A percentile compares a stretch with the other conserved stretches of the same genome.
These are phyloP conservation scores for Crotalaria pallida DNA, from an alignment of 306 rosid genomes.

Conservation along the genomic window DNA sequence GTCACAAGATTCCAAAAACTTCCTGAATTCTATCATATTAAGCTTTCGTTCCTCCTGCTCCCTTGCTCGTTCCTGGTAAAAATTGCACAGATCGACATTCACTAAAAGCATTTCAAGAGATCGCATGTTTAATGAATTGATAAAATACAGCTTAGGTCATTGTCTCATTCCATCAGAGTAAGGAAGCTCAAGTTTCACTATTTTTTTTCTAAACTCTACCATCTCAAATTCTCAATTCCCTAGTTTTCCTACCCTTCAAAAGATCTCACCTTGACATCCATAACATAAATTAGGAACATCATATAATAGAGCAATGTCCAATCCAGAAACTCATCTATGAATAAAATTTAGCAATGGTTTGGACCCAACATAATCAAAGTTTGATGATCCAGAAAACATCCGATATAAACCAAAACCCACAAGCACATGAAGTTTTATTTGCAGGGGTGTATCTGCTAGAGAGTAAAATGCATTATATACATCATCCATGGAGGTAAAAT, in stretches of 20 bases:
- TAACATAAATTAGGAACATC: background rate
- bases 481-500: background rate
- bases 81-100: slow-evolving; percentile 10
- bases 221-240: background rate
- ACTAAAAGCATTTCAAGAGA: slow-evolving; percentile 22
- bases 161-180: too few relatives aligned
- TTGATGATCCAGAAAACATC: background rate
- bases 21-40: slow-evolving; percentile 57
- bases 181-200: background rate
- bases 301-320: background rate
- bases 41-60: slow-evolving; percentile 66
- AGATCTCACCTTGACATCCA: background rate
- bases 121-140: background rate
- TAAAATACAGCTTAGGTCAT: background rate
- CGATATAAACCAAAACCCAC: background rate
- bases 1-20: slow-evolving; percentile 85
- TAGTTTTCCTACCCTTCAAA: background rate
- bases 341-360: background rate
- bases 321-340: background rate
- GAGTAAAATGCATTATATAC: background rate
- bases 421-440: background rate
- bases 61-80: slow-evolving; percentile 69
- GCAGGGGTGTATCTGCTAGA: background rate
- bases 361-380: background rate
- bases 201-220: background rate